Evolutionary conservation across 306 rosid species (phyloP).

Genomic region (Canavalia gladiata): DNA sequence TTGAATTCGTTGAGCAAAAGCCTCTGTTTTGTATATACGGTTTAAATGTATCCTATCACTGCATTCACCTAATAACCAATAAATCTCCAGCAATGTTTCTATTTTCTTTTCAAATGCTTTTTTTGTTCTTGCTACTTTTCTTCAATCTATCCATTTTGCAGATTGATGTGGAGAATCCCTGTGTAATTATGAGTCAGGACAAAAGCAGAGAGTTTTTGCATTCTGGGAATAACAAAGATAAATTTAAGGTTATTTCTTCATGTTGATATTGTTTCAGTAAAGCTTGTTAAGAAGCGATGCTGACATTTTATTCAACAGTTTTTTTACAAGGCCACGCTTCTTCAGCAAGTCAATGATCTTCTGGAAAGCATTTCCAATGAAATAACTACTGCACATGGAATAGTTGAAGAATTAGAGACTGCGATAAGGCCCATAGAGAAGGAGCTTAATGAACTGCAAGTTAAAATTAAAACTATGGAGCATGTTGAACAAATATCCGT

Average conservation of each 20-base stretch:
- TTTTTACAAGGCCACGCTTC: conserved; percentile 95
- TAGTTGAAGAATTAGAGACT: conserved; percentile 74
- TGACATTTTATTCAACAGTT: conserved; percentile 74
- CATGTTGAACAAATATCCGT: conserved; percentile 82
- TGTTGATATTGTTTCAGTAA: conserved; percentile 27
- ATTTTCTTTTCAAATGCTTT: neutral
- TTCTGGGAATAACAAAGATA: conserved; percentile 89
- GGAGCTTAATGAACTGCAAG: conserved; percentile 79
- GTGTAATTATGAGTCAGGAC: conserved; percentile 94
- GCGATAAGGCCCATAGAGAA: conserved; percentile 82
- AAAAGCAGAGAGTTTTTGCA: conserved; percentile 94
- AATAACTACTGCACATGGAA: conserved; percentile 61
- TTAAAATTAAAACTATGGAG: conserved; percentile 79
- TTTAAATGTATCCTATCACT: conserved; percentile 9
- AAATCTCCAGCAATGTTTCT: neutral
- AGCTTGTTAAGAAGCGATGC: conserved; percentile 47
- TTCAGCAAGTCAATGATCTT: conserved; percentile 92
- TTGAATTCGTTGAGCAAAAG: conserved; percentile 15
- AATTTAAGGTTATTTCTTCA: conserved; percentile 79
- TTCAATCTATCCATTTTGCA: conserved; percentile 48
- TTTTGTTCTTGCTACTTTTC: conserved; percentile 35
- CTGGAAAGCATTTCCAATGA: conserved; percentile 69
- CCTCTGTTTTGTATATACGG: conserved; percentile 26
- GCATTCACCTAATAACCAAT: neutral
- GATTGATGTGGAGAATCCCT: conserved; percentile 98